phyloP scores from a whole-genome alignment of 2,329 filamentous ascomycete species.

The Cladophialophora carrionii region DNA sequence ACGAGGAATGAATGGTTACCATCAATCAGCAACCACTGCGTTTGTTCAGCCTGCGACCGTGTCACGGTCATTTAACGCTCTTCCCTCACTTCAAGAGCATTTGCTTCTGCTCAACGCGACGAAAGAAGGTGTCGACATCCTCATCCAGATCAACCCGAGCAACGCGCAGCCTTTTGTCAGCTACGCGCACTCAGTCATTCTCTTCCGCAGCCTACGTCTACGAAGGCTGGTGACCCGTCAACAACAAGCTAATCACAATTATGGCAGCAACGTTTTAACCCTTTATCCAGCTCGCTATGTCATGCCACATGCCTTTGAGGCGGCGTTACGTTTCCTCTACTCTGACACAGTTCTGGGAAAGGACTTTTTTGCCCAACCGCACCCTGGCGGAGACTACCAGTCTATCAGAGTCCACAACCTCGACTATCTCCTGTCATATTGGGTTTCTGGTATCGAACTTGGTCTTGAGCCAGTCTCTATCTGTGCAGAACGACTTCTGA shows the following conservation, averaged over 20 bases:
- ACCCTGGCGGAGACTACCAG: conserved; percentile 24
- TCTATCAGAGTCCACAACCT: conserved; percentile 32
- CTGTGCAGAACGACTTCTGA: conserved; percentile 34
- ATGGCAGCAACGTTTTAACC: conserved; percentile 29
- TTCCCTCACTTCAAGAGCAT: conserved; percentile 32
- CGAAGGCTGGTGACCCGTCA: conserved; percentile 29
- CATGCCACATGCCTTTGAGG: conserved; percentile 37
- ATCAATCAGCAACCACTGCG: conserved; percentile 8
- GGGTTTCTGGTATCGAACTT: conserved; percentile 37
- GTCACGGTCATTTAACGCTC: conserved; percentile 22
- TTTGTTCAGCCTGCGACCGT: conserved; percentile 4
- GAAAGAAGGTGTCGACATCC: conserved; percentile 34
- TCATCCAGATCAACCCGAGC: conserved; percentile 32
- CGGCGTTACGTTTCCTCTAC: conserved; percentile 38
- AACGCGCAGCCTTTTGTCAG: conserved; percentile 29
- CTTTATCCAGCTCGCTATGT: conserved; percentile 34
- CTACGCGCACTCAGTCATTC: conserved; percentile 33
- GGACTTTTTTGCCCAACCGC: conserved; percentile 30
- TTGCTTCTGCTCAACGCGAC: conserved; percentile 33
- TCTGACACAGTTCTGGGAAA: conserved; percentile 36
- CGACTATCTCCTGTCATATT: conserved; percentile 38
- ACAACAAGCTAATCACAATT: conserved; percentile 12
- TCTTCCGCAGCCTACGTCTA: conserved; percentile 35
- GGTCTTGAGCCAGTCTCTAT: conserved; percentile 34
- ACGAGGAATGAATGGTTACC: conserved; percentile 17